phyloP scores from a whole-genome alignment of 306 rosid genomes.

The Coriaria nepalensis region DNA sequence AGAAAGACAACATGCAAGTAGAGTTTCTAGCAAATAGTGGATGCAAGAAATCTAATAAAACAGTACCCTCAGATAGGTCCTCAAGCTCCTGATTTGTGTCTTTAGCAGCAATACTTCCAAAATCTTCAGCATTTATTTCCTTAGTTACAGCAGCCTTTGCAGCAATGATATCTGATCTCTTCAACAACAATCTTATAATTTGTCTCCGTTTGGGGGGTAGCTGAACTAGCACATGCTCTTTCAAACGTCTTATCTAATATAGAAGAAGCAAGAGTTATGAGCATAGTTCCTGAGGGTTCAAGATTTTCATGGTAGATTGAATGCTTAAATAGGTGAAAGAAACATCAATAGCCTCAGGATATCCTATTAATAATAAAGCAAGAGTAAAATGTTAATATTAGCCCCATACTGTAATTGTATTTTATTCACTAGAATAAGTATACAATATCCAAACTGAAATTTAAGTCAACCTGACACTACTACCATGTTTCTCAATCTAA shows the following conservation, averaged over 20 bases:
- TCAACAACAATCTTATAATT: constrained; percentile 52
- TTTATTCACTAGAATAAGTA: too few relatives aligned
- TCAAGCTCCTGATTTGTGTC: constrained; percentile 23
- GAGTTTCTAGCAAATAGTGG: too few relatives aligned
- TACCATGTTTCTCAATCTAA: too few relatives aligned
- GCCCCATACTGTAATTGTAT: too few relatives aligned
- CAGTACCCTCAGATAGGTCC: constrained; percentile 52
- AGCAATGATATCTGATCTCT: constrained; percentile 61
- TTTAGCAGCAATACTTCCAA: constrained; percentile 25
- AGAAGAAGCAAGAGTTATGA: constrained; percentile 15
- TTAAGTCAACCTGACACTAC: too few relatives aligned
- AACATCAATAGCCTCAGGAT: too few relatives aligned
- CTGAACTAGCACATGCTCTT: constrained; percentile 73
- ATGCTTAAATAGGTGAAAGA: not conserved
- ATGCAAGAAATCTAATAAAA: constrained; percentile 4
- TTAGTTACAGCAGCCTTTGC: constrained; percentile 68
- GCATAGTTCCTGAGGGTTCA: not conserved
- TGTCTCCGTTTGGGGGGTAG: constrained; percentile 94
- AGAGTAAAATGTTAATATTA: too few relatives aligned
- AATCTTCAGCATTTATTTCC: constrained; percentile 17
- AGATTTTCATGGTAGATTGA: not conserved
- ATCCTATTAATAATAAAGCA: too few relatives aligned
- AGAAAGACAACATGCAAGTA: too few relatives aligned
- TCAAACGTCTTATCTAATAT: constrained; percentile 81
- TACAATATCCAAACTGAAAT: not conserved